Base-by-base conservation (phyloP, 768 basidiomycete genomes). In the Psilocybe subaeruginosa region DNA sequence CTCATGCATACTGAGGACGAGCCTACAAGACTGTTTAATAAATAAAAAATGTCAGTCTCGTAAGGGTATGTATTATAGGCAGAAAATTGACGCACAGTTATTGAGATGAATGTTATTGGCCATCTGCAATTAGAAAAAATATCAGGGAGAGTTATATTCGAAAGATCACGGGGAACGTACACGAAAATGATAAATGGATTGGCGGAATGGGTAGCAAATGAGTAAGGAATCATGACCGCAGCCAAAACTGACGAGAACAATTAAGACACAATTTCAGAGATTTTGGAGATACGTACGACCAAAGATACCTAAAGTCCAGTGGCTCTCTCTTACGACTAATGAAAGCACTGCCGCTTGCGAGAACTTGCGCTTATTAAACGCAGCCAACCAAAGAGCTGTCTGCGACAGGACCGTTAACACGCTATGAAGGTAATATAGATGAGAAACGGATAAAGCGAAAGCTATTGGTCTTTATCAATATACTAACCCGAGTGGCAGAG, bases 101-200 rank as follows among this genome's bases (percentile, higher is more conserved):
- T 49, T 1, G 61, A 62, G 41, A 62, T 35, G 33, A 58, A 23
- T 17, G 56, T 29, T 9, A 49, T 27, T 1, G 61, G 61, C 37
- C 41, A 54, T 9, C 61, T 62, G 43, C n/a, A 23, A 1, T 35
- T 35, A 0, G 1, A n/a, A 52, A 35, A 39, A 12, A 17, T 12
- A 16, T 27, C 31, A 46, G 41, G 41, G 8, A 23, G 17, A 23
- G 30, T 27, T 31, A 48, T 6, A 35, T 8, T 29, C 19, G 5
- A 50, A n/a, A 27, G 16, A 7, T 4, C 8, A 51, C 8, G 41
- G 16, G 47, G n/a, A 19, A 47, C 61, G 9, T 17, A 58, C 61
- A 57, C 61, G 54, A 62, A 62, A 17, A 62, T 54, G n/a, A 62
- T 58, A 11, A 58, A 37, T 27, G 56, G 61, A 30, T 62, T 62